phyloP scores from a whole-genome alignment of 345 rosid genomes.

The Cochlearia excelsa region DNA sequence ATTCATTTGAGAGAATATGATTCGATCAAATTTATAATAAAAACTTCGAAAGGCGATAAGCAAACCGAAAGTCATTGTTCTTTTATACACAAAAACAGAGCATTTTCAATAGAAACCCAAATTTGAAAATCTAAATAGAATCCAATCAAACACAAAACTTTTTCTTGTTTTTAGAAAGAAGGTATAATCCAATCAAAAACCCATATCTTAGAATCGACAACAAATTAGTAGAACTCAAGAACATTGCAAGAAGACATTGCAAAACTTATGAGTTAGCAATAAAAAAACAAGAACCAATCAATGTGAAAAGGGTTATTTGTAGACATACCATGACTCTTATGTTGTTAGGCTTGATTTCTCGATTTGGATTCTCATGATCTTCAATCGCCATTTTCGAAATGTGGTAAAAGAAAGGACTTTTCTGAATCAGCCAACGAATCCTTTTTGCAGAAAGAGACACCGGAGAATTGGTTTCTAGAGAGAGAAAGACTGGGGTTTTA shows the following conservation, averaged over 20 bases:
- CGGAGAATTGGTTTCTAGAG: conserved; percentile 11
- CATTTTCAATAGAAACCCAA: neutral
- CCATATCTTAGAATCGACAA: conserved; percentile 20
- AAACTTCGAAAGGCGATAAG: conserved; percentile 13
- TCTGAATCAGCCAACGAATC: conserved; percentile 1
- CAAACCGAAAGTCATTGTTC: conserved; percentile 19
- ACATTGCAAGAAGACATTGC: conserved; percentile 3
- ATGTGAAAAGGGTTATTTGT: neutral
- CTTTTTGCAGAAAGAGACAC: neutral
- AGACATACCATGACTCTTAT: conserved; percentile 57
- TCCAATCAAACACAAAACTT: neutral
- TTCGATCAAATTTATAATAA: conserved; percentile 5
- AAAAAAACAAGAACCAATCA: neutral
- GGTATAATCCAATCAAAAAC: conserved; percentile 4
- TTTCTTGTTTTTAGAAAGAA: conserved; percentile 1
- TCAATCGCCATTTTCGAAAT: conserved; percentile 76
- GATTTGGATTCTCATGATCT: conserved; percentile 58
- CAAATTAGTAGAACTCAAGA: neutral
- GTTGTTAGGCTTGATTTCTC: conserved; percentile 64
- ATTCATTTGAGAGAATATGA: conserved; percentile 10
- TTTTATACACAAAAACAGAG: conserved; percentile 14
- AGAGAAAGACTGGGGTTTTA: conserved; percentile 32
- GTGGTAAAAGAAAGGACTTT: conserved; percentile 21
- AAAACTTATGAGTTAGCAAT: neutral
- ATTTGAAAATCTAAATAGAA: neutral